Conservation (phyloP, 495 filamentous ascomycete species). For the Aspergillus sclerotiicarbonarius region DNA sequence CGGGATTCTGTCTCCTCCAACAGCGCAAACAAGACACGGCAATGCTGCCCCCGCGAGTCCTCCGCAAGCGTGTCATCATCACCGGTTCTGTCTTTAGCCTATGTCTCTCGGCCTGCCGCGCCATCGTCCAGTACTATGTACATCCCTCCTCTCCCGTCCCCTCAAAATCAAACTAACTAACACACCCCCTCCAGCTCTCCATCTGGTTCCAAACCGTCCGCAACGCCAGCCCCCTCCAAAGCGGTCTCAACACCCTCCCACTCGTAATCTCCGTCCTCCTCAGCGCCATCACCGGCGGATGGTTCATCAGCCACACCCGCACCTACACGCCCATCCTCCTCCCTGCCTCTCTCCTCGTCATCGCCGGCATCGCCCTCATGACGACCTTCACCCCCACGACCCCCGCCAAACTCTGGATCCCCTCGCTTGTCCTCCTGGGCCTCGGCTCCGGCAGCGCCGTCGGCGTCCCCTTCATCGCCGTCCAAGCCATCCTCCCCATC, state of each 20-base stretch:
- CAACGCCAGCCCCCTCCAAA: neutral
- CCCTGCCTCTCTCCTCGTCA: neutral
- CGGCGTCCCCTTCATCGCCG: slow-evolving; percentile 1
- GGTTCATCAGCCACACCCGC: neutral
- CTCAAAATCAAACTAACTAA: neutral
- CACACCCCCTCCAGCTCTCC: neutral
- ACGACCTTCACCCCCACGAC: neutral
- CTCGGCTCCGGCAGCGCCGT: neutral
- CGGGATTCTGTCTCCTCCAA: neutral
- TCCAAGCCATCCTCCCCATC: neutral
- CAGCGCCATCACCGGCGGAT: neutral
- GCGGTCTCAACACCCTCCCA: neutral
- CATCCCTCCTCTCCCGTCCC: neutral
- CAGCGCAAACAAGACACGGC: slow-evolving; percentile 8
- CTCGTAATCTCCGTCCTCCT: neutral
- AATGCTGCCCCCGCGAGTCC: neutral
- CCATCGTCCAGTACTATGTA: slow-evolving; percentile 2
- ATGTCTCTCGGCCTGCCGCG: neutral
- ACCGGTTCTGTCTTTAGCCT: neutral
- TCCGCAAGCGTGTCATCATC: neutral
- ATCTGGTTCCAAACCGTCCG: neutral
- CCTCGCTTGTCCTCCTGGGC: neutral
- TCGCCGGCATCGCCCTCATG: neutral
- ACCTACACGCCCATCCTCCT: neutral
- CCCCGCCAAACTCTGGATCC: neutral